Percentiles rank a stretch among this genome's conserved stretches.
Conservation (phyloP, 805 yeast genomes). For the Kuraishia capsulata region DNA sequence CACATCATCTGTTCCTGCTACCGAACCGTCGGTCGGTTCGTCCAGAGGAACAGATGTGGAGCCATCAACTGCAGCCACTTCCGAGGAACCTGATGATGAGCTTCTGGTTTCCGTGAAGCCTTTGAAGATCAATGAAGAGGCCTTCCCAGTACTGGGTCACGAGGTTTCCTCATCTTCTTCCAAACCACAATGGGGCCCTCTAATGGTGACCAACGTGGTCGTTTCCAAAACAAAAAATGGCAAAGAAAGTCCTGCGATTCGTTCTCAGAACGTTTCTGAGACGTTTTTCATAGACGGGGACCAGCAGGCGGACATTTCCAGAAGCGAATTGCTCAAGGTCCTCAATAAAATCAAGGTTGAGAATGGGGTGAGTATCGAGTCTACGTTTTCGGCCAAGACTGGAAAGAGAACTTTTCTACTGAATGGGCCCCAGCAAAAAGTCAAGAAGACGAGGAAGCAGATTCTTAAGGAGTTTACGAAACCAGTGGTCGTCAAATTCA, state of each 20-base stretch:
- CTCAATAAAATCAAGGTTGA: constrained; percentile 51
- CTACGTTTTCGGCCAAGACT: constrained; percentile 68
- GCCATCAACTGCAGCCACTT: constrained; percentile 3
- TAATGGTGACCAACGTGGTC: constrained; percentile 24
- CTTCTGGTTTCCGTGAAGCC: constrained; percentile 12
- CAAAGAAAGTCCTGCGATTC: constrained; percentile 26
- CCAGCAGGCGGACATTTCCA: constrained; percentile 54
- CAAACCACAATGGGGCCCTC: constrained; percentile 34
- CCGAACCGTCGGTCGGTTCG: constrained; percentile 9
- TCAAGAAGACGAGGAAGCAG: constrained; percentile 63
- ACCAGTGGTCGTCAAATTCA: constrained; percentile 52
- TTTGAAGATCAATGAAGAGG: constrained; percentile 42
- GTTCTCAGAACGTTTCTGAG: constrained; percentile 61
- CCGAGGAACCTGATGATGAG: constrained; percentile 2
- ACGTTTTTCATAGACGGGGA: constrained; percentile 67
- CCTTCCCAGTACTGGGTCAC: constrained; percentile 61
- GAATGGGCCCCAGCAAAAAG: constrained; percentile 62
- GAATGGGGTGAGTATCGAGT: constrained; percentile 64
- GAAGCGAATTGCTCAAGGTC: constrained; percentile 61
- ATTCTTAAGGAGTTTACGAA: constrained; percentile 69
- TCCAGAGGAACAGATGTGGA: constrained; percentile 6
- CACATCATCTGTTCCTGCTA: constrained; percentile 8
- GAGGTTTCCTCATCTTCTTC: constrained; percentile 25
- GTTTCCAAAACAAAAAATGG: constrained; percentile 11
- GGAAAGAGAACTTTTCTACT: constrained; percentile 78